Evolutionary conservation across 129 eudicot genomes (phyloP), one percentile per base, ranked within the genome.

Genomic region (Pseudognaphalium luteoalbum): DNA sequence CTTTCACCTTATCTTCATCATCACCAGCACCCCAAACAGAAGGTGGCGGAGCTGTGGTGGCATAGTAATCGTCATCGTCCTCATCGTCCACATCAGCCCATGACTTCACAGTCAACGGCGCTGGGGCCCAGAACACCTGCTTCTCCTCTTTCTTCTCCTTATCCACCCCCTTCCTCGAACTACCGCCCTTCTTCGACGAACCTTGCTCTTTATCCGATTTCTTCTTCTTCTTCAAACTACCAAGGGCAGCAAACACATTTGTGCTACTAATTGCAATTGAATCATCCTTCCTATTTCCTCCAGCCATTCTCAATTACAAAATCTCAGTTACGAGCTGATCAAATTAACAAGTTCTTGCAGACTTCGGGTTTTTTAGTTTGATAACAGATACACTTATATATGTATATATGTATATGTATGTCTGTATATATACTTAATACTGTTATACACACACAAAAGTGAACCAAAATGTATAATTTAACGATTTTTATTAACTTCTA

Each of bases 31-130:
- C 89, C 98, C 96, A 92, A 72, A 80, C 85, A 22, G 84, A 64
- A 47, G 68, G 84, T 6, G 84, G 91, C 9, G 93, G 98, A 50
- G 93, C 96, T 1, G 91, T 86, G 33, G 93, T 88, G 21, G 93
- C 96, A 72, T 87, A 92, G 74, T 87, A 92, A 70, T 92, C 98
- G 61, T 92, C 98, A 59, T 92, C 98, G 75, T 92, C 98, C 51
- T 92, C 98, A 29, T 92, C 98, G 73, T 89, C 98, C 12, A 92
- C 98, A 77, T 92, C 98, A 6, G 96, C 98, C 98, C 98, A 92
- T 17, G 98, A 92, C 51, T 87, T 92, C 47, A 72, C 82, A 0
- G 85, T 87, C 73, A 92, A 42, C 4, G 90, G 93, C 0, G 96
- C 83, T 2, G 96, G 96, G 56, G 92, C 91, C 97, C 97, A 92